These are phyloP conservation scores for Hibiscus trionum DNA, from an alignment of 345 rosid species.

Conservation along the genomic window DNA sequence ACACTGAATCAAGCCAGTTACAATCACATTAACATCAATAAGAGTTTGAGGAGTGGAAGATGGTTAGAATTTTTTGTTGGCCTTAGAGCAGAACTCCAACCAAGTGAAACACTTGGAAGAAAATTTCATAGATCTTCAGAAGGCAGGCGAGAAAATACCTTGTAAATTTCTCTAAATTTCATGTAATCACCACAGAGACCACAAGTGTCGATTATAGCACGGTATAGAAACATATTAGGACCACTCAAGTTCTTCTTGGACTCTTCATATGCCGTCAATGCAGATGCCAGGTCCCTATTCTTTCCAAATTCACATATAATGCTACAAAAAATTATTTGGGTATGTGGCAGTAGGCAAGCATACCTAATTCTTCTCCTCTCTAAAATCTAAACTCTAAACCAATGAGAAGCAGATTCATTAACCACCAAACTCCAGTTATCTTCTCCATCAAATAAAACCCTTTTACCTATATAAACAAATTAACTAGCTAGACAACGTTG, in stretches of 20 bases:
- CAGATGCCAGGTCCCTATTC: conserved; percentile 63
- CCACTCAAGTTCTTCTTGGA: conserved; percentile 38
- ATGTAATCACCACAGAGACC: conserved; percentile 68
- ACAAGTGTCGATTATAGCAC: conserved; percentile 68
- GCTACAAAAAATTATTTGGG: conserved; percentile 47
- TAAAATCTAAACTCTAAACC: no score
- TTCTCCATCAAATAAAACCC: no score
- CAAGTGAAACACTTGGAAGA: conserved; percentile 6
- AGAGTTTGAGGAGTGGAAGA: neutral
- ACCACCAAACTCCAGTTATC: no score
- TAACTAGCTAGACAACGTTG: no score
- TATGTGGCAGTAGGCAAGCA: conserved; percentile 56
- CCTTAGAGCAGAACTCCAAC: neutral
- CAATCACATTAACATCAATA: neutral
- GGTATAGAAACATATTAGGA: conserved; percentile 73
- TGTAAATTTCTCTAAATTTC: conserved; percentile 68
- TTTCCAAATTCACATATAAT: conserved; percentile 69
- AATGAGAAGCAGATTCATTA: no score
- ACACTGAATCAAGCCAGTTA: neutral
- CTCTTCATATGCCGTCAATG: conserved; percentile 62
- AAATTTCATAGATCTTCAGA: conserved; percentile 4
- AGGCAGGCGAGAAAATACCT: conserved; percentile 44
- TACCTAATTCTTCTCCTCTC: no score
- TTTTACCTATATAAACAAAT: no score
- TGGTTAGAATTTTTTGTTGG: neutral